Base-by-base conservation (phyloP, 1,284 basidiomycete genomes). In the Rhodotorula sp. region DNA sequence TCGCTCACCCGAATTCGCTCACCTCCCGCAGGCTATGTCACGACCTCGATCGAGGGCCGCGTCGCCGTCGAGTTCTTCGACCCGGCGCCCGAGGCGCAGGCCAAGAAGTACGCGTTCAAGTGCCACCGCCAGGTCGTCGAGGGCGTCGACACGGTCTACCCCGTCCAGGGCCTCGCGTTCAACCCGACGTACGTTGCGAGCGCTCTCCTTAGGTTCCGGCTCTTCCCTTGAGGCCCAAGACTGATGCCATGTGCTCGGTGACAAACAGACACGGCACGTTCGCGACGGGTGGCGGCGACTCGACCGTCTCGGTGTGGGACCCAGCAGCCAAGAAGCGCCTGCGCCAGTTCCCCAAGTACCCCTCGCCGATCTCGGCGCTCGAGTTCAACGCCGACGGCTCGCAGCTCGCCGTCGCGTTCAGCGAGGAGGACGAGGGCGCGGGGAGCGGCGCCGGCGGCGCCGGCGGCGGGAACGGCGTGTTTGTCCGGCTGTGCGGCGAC, bases 41-140 rank as follows among this genome's bases (percentile, higher is more conserved):
- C 91, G 0, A 91, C 90, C 0, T 96, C 93, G 0, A 92, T 97
- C 23, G 97, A 99, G 81, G 96, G 96, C 0, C 87, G 96, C 53
- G 94, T 99, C 67, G 93, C 95, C 0, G 95, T 99, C 55, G 97
- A 99, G 81, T 98, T 97, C 82, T 95, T 98, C 79, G 93, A 97
- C 77, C 88, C 91, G 4, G 87, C 87, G 16, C 85, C 88, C 0
- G 86, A 87, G 41, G 85, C 86, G 0, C 93, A 97, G 81, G 88
- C 90, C 23, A 90, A 91, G 81, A 97, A 97, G 82, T 99, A 99
- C 81, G 97, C 97, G 4, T 99, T 98, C 87, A 95, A 98, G 67
- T 97, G 95, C 77, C 96, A 99, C 80, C 86, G 96, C 25, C 90
- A 93, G 80, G 89, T 91, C 3, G 88, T 94, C 64, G 89, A 92